A percentile compares a stretch with the other conserved stretches of the same genome.
These are phyloP conservation scores for Handroanthus guayacan DNA, from an alignment of 257 asterid genomes.

Conservation along the genomic window DNA sequence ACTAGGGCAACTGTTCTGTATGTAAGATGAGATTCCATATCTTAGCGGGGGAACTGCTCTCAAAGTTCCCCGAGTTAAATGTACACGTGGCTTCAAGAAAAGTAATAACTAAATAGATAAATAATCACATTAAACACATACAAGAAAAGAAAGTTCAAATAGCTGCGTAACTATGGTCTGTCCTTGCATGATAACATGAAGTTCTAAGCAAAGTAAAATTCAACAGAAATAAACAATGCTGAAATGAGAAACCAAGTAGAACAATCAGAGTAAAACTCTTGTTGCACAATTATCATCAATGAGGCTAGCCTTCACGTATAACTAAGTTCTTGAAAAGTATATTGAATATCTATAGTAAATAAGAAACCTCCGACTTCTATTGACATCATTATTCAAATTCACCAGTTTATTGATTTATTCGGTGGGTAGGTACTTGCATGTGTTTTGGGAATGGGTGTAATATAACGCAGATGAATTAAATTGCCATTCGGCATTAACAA, in stretches of 20 bases:
- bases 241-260: not conserved
- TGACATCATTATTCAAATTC: not conserved
- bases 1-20: not conserved
- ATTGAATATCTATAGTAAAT: not conserved
- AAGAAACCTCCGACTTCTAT: not conserved
- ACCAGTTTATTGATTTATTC: not conserved
- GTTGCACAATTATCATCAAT: not conserved
- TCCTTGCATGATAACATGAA: not conserved
- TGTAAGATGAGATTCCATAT: not conserved
- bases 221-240: not conserved
- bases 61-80: not conserved
- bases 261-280: not conserved
- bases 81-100: not conserved
- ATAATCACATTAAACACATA: not conserved
- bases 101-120: not conserved
- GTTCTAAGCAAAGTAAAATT: not conserved
- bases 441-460: constrained; percentile 1
- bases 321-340: not conserved
- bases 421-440: not conserved
- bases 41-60: not conserved
- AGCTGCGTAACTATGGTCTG: not conserved
- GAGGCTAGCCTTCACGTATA: not conserved
- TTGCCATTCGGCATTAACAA: not conserved
- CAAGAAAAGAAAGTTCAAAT: not conserved
- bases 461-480: not conserved